Conservation (phyloP, 2,329 filamentous ascomycete genomes). For the Xylaria sp. region DNA sequence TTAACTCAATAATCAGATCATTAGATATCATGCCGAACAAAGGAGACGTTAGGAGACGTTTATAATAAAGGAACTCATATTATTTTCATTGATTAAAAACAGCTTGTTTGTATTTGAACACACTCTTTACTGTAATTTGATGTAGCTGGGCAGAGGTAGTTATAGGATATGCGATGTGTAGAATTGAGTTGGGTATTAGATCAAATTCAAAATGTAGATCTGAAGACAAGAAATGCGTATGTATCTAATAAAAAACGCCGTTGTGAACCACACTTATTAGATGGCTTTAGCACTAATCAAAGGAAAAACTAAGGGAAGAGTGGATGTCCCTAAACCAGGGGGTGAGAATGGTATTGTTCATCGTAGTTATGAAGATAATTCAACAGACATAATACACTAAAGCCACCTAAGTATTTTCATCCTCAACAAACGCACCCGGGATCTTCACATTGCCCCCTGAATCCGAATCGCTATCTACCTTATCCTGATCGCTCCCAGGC, state of each 20-base stretch:
- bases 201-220: too few species aligned
- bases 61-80: not conserved
- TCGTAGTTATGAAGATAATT: not conserved
- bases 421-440: constrained; percentile 27
- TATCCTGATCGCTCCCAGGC: not conserved
- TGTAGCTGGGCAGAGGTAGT: too few species aligned
- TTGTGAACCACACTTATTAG: too few species aligned
- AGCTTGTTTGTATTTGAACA: not conserved
- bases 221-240: too few species aligned
- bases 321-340: not conserved
- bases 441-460: constrained; percentile 34
- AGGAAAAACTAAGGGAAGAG: not conserved
- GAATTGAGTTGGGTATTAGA: not conserved
- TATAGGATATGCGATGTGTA: not conserved
- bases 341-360: constrained; percentile 3
- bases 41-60: not conserved
- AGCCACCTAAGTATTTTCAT: not conserved
- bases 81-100: not conserved
- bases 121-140: not conserved
- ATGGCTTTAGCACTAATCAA: not conserved
- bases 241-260: too few species aligned
- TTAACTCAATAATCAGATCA: not conserved
- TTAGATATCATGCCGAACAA: not conserved
- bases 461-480: constrained; percentile 24
- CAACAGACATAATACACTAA: not conserved